Conservation (phyloP, 2,329 filamentous ascomycete species). For the Diplodia mutila region DNA sequence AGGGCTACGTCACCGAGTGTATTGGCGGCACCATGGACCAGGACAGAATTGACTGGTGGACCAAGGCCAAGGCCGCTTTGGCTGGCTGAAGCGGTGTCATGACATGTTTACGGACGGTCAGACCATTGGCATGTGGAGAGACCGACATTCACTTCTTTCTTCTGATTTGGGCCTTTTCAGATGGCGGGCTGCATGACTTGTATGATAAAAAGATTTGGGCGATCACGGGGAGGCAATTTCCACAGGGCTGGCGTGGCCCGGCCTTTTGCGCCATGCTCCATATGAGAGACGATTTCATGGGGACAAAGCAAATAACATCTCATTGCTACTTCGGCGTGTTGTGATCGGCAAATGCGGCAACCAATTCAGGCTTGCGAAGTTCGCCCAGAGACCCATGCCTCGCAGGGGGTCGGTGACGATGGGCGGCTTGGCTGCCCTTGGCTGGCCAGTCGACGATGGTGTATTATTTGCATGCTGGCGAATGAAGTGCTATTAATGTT, state of each 20-base stretch:
- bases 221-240: background rate
- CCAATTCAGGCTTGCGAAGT: background rate
- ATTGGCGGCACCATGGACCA: constrained; percentile 24
- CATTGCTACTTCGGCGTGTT: background rate
- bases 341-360: constrained; percentile 11
- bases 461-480: background rate
- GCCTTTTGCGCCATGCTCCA: background rate
- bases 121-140: background rate
- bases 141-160: background rate
- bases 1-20: constrained; percentile 52
- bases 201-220: background rate
- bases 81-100: constrained; percentile 6
- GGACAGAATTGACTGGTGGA: constrained; percentile 19
- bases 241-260: background rate
- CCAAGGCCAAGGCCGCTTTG: constrained; percentile 19
- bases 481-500: background rate
- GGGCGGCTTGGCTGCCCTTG: background rate
- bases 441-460: background rate
- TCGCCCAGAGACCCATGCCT: background rate
- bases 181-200: background rate
- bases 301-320: constrained; percentile 2
- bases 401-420: background rate
- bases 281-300: background rate
- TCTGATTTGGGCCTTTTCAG: background rate
- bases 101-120: background rate